These are phyloP conservation scores for Alloteropsis angusta DNA, from an alignment of 202 grass and related monocot species.

Conservation along the genomic window DNA sequence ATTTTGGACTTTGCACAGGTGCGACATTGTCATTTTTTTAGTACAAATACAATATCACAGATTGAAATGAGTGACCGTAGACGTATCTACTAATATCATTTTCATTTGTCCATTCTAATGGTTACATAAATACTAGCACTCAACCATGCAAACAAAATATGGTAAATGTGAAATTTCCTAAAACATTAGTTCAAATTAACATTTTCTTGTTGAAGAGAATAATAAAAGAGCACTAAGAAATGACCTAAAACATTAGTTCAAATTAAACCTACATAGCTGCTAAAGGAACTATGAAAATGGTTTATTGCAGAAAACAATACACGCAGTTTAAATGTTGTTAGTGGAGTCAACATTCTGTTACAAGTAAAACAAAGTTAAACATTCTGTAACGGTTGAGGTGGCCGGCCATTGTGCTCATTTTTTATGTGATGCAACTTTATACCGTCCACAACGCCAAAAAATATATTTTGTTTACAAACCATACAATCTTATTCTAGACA, in stretches of 20 bases:
- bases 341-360: slow-evolving; percentile 72
- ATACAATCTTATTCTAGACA: slow-evolving; percentile 47
- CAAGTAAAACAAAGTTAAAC: slow-evolving; percentile 71
- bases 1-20: not conserved
- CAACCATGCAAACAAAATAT: not conserved
- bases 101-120: not conserved
- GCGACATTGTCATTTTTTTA: not conserved
- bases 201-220: not conserved
- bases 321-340: slow-evolving; percentile 12
- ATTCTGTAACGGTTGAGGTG: too few species aligned
- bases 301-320: not conserved
- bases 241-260: too few species aligned
- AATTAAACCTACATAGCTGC: not conserved
- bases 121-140: not conserved
- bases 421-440: slow-evolving; percentile 65
- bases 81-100: not conserved
- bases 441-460: slow-evolving; percentile 81
- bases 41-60: not conserved
- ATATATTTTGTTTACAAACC: slow-evolving; percentile 70
- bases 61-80: not conserved
- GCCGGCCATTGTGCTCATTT: slow-evolving; percentile 90
- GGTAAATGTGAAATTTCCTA: not conserved
- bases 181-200: not conserved
- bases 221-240: not conserved
- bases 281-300: not conserved